A percentile compares a stretch with the other conserved stretches of the same genome.
phyloP scores from a whole-genome alignment of 2,329 filamentous ascomycete genomes.

The Claviceps paspali region DNA sequence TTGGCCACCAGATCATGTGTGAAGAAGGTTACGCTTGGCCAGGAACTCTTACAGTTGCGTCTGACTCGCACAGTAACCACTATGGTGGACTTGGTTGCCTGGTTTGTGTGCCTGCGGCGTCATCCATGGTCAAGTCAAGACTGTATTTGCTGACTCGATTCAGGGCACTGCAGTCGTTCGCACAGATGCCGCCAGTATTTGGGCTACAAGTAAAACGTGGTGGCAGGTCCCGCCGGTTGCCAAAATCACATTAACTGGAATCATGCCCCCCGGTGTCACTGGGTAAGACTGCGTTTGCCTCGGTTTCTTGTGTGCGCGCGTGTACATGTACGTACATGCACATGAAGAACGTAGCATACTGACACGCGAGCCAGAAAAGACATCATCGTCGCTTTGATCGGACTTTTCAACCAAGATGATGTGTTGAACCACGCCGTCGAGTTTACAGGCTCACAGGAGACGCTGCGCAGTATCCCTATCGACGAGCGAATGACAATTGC shows the following conservation, averaged over 20 bases:
- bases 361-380: conserved; percentile 44
- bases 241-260: conserved; percentile 61
- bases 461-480: conserved; percentile 54
- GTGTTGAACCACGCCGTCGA: conserved; percentile 87
- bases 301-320: conserved; percentile 62
- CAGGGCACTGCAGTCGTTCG: conserved; percentile 56
- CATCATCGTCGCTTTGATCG: conserved; percentile 79
- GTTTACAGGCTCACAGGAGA: conserved; percentile 68
- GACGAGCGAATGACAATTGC: conserved; percentile 59
- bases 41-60: conserved; percentile 66
- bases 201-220: conserved; percentile 73
- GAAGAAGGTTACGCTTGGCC: conserved; percentile 68
- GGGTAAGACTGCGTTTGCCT: conserved; percentile 6
- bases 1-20: conserved; percentile 64
- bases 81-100: conserved; percentile 69
- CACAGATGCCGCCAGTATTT: conserved; percentile 76
- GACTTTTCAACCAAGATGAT: conserved; percentile 74
- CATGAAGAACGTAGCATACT: not conserved
- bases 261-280: conserved; percentile 56
- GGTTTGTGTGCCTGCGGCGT: conserved; percentile 16
- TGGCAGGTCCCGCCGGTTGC: conserved; percentile 79
- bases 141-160: not conserved
- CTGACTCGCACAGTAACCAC: conserved; percentile 64
- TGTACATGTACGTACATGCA: not conserved
- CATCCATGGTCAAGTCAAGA: conserved; percentile 15